Evolutionary conservation across 352 stramenopile species (phyloP).

Genomic region (Achlya hypogyna): DNA sequence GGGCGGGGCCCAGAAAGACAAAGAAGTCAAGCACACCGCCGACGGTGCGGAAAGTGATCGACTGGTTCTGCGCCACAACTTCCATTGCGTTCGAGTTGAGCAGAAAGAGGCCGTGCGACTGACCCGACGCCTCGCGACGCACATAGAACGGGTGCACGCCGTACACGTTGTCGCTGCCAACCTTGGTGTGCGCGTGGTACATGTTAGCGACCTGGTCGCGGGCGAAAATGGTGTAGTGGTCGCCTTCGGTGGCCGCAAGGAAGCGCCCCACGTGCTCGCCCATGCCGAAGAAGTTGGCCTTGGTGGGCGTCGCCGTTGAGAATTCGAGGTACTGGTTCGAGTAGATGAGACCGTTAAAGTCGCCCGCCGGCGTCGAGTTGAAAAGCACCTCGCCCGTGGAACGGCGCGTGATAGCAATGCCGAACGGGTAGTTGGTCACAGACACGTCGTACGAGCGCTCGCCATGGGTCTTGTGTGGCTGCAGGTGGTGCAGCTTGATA

Average conservation of each 20-base stretch:
- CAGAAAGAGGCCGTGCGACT: slow-evolving; percentile 63
- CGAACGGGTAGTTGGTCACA: slow-evolving; percentile 63
- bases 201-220: slow-evolving; percentile 26
- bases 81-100: slow-evolving; percentile 83
- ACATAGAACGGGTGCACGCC: slow-evolving; percentile 77
- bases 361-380: slow-evolving; percentile 62
- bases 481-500: background rate
- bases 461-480: background rate
- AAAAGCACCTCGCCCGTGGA: slow-evolving; percentile 60
- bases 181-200: slow-evolving; percentile 22
- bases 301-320: slow-evolving; percentile 43
- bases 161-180: slow-evolving; percentile 64
- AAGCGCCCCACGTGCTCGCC: slow-evolving; percentile 45
- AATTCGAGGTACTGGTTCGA: slow-evolving; percentile 84
- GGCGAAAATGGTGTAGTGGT: slow-evolving; percentile 67
- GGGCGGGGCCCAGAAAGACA: slow-evolving; percentile 55
- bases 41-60: slow-evolving; percentile 67
- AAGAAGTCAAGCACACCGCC: slow-evolving; percentile 79
- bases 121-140: slow-evolving; percentile 30
- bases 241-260: slow-evolving; percentile 37
- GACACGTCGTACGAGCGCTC: slow-evolving; percentile 34
- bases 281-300: slow-evolving; percentile 52
- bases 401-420: slow-evolving; percentile 49
- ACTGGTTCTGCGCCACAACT: slow-evolving; percentile 45
- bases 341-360: slow-evolving; percentile 28